Evolutionary conservation across 2,329 filamentous ascomycete species (phyloP).

Genomic region (Ramularia collo-cygni): DNA sequence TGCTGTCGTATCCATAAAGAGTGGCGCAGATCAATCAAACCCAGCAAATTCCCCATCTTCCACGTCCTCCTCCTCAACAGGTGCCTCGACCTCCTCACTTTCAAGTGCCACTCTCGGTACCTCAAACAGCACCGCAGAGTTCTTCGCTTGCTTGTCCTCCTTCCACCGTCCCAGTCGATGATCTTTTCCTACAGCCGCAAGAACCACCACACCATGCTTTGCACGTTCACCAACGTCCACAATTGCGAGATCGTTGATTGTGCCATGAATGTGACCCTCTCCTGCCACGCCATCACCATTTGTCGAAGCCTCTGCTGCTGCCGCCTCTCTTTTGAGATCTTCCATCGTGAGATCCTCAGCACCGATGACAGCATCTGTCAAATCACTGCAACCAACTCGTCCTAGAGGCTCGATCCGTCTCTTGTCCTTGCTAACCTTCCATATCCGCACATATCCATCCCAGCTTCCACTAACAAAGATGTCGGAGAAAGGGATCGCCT

Average conservation of each 20-base stretch:
- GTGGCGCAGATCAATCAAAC: conserved; percentile 7
- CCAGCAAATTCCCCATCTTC: conserved; percentile 9
- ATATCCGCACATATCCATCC: conserved; percentile 82
- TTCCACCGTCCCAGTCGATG: conserved; percentile 81
- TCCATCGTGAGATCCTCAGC: not conserved
- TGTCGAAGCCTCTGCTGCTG: not conserved
- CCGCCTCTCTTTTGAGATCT: not conserved
- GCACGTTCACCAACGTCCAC: conserved; percentile 77
- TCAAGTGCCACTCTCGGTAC: conserved; percentile 48
- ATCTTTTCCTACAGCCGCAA: conserved; percentile 81
- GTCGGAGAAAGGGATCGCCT: conserved; percentile 82
- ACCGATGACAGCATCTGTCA: too few species aligned
- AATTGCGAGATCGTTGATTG: conserved; percentile 82
- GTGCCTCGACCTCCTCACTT: conserved; percentile 1
- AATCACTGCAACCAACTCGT: conserved; percentile 40
- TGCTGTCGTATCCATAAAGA: too few species aligned
- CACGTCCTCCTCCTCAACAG: conserved; percentile 1
- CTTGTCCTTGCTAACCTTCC: conserved; percentile 80
- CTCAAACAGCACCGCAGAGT: conserved; percentile 84
- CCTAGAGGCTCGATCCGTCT: conserved; percentile 67
- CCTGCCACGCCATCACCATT: not conserved
- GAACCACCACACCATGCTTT: conserved; percentile 67
- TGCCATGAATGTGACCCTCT: conserved; percentile 52
- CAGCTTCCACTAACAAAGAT: conserved; percentile 87
- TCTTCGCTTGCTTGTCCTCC: conserved; percentile 55